Evolutionary conservation across 305 asterid genomes (phyloP).

Genomic region (Fraxinus sp.): DNA sequence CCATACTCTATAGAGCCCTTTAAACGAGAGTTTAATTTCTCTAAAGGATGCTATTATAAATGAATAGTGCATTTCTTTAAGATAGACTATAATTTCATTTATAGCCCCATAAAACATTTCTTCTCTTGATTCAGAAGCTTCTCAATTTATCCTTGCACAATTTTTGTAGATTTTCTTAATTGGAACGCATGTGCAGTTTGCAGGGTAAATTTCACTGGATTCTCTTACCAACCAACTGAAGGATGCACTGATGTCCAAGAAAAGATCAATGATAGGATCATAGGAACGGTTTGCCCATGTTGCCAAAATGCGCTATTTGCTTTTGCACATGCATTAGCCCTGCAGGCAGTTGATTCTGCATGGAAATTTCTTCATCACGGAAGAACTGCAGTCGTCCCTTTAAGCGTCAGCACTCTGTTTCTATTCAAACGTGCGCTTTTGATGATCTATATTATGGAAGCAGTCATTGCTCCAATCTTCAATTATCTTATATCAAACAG

Average conservation of each 20-base stretch:
- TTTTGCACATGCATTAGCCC: constrained; percentile 53
- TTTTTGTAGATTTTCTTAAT: not conserved
- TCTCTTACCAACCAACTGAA: constrained; percentile 57
- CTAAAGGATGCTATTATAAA: not conserved
- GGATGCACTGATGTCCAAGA: constrained; percentile 44
- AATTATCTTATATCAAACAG: constrained; percentile 13
- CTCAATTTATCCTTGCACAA: not conserved
- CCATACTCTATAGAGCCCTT: not conserved
- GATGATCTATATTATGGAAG: constrained; percentile 34
- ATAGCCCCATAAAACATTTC: not conserved
- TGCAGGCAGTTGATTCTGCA: constrained; percentile 28
- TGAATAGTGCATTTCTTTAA: not conserved
- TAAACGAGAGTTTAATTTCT: not conserved
- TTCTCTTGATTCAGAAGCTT: not conserved
- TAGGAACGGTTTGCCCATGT: constrained; percentile 62
- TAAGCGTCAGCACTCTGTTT: constrained; percentile 42
- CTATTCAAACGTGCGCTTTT: constrained; percentile 48
- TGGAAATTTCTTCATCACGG: constrained; percentile 47
- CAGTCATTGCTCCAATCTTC: constrained; percentile 39
- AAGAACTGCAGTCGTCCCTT: constrained; percentile 37
- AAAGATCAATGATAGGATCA: constrained; percentile 42
- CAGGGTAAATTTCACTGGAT: constrained; percentile 45
- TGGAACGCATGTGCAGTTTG: constrained; percentile 31
- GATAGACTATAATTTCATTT: not conserved
- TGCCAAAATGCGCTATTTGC: constrained; percentile 54